Conservation (phyloP, 2,329 filamentous ascomycete species). For the Fusarium longipes region DNA sequence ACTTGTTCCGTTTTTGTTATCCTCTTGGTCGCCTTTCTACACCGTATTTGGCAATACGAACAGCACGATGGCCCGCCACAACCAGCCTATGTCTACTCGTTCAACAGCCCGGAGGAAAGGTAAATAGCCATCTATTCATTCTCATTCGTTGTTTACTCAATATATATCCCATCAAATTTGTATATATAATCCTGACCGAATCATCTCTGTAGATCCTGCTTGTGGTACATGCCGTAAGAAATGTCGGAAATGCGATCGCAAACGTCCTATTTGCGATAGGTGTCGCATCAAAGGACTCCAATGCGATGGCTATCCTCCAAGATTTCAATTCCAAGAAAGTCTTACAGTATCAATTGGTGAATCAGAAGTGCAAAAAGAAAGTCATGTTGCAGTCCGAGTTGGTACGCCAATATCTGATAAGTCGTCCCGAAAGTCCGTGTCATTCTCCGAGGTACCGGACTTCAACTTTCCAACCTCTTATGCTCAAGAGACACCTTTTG, state of each 20-base stretch:
- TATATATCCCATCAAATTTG: rapidly evolving
- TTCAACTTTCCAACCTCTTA: rapidly evolving
- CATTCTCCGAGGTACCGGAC: rapidly evolving
- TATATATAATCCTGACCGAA: neutral
- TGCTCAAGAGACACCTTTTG: neutral
- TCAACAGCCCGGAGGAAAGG: slow-evolving; percentile 40
- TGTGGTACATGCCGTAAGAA: slow-evolving; percentile 50
- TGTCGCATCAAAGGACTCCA: slow-evolving; percentile 46
- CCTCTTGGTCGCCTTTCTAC: neutral
- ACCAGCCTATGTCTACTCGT: slow-evolving; percentile 1
- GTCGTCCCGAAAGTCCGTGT: neutral
- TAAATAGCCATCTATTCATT: neutral
- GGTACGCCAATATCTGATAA: neutral
- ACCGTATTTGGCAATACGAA: slow-evolving; percentile 7
- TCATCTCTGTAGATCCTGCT: slow-evolving; percentile 40
- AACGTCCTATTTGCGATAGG: slow-evolving; percentile 46
- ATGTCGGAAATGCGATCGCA: slow-evolving; percentile 49
- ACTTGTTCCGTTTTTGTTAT: neutral
- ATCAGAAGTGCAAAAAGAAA: rapidly evolving
- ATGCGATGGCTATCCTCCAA: slow-evolving; percentile 48
- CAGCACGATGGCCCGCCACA: slow-evolving; percentile 20
- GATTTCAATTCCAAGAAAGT: slow-evolving; percentile 47
- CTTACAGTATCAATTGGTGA: neutral
- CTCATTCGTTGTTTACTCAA: rapidly evolving
- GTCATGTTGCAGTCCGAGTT: neutral